A percentile compares a stretch with the other conserved stretches of the same genome.
These are phyloP conservation scores for Apophysomyces variabilis DNA, from an alignment of 371 early-diverging fungal species.

Conservation along the genomic window DNA sequence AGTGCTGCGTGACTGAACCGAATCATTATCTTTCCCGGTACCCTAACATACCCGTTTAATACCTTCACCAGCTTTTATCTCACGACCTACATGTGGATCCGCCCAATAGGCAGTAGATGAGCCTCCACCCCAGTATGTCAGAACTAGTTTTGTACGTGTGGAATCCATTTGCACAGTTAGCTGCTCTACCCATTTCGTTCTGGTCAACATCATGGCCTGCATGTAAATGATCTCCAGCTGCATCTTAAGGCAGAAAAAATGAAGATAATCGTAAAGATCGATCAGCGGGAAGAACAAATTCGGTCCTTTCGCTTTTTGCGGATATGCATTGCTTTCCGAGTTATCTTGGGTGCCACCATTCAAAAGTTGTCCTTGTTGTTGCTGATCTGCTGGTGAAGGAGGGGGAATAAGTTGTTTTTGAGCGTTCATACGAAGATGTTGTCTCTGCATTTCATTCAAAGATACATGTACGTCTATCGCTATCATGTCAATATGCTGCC, in stretches of 20 bases:
- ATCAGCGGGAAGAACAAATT: constrained; percentile 54
- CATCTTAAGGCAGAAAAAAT: constrained; percentile 67
- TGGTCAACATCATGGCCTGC: constrained; percentile 63
- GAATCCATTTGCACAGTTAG: constrained; percentile 65
- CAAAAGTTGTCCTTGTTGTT: background rate
- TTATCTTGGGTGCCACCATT: background rate
- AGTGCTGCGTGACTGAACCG: constrained; percentile 16
- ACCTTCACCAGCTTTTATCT: background rate
- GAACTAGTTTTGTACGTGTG: constrained; percentile 54
- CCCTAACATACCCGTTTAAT: background rate
- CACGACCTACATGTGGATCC: constrained; percentile 30
- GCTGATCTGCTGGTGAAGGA: constrained; percentile 13
- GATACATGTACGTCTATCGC: constrained; percentile 57
- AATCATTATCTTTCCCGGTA: background rate
- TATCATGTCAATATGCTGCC: background rate
- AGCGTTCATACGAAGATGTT: constrained; percentile 51
- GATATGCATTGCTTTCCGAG: constrained; percentile 3
- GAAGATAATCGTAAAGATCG: constrained; percentile 71
- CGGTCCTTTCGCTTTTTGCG: constrained; percentile 4
- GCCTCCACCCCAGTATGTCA: constrained; percentile 69
- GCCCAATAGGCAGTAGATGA: constrained; percentile 50
- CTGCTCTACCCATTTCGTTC: constrained; percentile 69
- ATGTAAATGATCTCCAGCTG: constrained; percentile 68
- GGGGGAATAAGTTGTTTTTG: constrained; percentile 59
- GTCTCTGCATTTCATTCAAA: constrained; percentile 55